Conservation (phyloP, 2,329 filamentous ascomycete genomes). For the Beauveria medogensis region DNA sequence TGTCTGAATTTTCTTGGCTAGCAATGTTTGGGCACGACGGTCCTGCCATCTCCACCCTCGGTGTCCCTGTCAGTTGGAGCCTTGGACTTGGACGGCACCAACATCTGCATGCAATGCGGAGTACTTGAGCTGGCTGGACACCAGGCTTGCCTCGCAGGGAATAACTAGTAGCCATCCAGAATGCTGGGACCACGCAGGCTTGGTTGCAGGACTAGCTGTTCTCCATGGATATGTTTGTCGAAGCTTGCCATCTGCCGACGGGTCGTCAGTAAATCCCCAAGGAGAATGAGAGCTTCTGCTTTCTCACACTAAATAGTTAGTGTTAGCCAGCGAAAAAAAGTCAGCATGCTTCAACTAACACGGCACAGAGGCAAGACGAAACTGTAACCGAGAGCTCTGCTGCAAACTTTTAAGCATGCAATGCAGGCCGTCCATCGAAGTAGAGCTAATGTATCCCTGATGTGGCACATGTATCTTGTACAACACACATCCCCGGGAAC, state of each 20-base stretch:
- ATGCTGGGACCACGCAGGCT: neutral
- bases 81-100: neutral
- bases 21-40: neutral
- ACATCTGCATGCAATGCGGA: conserved; percentile 8
- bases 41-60: neutral
- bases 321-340: neutral
- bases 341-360: neutral
- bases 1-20: neutral
- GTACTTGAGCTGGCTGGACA: neutral
- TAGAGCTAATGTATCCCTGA: neutral
- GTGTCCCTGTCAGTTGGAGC: neutral
- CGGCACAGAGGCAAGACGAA: neutral
- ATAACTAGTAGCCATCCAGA: neutral
- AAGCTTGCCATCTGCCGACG: neutral
- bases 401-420: neutral
- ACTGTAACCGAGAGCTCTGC: neutral
- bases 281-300: neutral
- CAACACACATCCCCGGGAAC: neutral
- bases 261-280: neutral
- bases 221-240: neutral
- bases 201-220: neutral
- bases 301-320: neutral
- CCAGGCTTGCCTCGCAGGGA: neutral
- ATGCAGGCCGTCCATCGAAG: neutral
- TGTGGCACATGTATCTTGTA: conserved; percentile 3